These are phyloP conservation scores for Floccularia luteovirens DNA, from an alignment of 768 basidiomycete species.

Conservation along the genomic window DNA sequence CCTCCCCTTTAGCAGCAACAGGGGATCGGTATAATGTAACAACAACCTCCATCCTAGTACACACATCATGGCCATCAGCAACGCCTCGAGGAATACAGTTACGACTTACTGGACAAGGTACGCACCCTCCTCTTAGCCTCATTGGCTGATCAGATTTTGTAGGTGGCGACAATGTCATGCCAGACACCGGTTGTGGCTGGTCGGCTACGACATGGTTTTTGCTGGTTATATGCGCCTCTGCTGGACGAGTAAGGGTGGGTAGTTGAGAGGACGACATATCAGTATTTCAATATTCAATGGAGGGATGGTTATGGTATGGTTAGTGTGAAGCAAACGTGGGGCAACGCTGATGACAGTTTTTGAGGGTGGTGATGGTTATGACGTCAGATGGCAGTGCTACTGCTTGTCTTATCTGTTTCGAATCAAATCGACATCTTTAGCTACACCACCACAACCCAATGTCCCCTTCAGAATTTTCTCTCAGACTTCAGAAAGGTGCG, in stretches of 20 bases:
- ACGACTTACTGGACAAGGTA: conserved; percentile 21
- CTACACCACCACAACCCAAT: conserved; percentile 21
- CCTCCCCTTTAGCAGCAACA: conserved; percentile 14
- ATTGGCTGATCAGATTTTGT: conserved; percentile 4
- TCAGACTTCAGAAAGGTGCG: conserved; percentile 57
- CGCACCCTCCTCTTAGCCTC: conserved; percentile 20
- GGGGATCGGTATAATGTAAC: conserved; percentile 26
- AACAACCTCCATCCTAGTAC: conserved; percentile 22
- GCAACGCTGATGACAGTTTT: too few species aligned
- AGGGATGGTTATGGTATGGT: not conserved
- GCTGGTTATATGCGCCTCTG: not conserved
- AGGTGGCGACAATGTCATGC: conserved; percentile 6
- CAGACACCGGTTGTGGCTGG: not conserved
- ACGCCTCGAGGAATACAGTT: not conserved
- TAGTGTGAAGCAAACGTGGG: too few species aligned
- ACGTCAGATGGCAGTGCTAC: not conserved
- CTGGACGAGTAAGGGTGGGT: not conserved
- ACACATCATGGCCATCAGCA: conserved; percentile 2
- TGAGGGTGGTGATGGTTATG: not conserved
- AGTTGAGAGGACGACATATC: not conserved
- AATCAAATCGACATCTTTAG: conserved; percentile 1
- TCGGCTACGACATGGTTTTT: not conserved
- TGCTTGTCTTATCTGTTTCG: conserved; percentile 4
- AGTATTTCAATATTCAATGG: not conserved
- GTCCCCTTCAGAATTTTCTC: conserved; percentile 43